Evolutionary conservation across 371 early-diverging fungal species (phyloP).

Genomic region (Actinomortierella wolfii): DNA sequence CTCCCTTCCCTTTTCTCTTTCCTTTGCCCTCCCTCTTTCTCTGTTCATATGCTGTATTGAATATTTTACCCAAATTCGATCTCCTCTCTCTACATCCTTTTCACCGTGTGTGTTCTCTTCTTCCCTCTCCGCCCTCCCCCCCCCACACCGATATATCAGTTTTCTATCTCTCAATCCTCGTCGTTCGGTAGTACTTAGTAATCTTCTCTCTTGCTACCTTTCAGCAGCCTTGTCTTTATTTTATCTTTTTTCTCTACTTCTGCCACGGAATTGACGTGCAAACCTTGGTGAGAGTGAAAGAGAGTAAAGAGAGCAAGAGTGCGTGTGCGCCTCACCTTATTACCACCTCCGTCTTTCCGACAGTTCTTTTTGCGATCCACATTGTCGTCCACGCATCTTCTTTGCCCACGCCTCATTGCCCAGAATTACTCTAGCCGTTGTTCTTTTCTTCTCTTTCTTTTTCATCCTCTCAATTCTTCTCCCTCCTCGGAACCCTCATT

Average conservation of each 20-base stretch:
- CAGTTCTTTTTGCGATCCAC: no score
- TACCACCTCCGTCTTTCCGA: no score
- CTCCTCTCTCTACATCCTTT: neutral
- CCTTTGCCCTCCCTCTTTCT: constrained; percentile 18
- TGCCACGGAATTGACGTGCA: no score
- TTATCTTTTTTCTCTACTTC: constrained; percentile 2
- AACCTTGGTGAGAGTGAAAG: no score
- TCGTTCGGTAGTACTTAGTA: neutral
- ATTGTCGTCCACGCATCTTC: neutral
- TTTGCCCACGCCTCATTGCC: neutral
- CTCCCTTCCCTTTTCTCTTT: constrained; percentile 13
- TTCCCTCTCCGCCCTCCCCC: constrained; percentile 1
- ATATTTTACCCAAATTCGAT: constrained; percentile 7
- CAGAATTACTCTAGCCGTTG: neutral
- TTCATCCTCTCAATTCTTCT: neutral
- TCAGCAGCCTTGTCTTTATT: neutral
- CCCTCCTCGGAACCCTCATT: neutral
- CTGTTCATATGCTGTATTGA: constrained; percentile 6
- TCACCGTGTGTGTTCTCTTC: neutral
- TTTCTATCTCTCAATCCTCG: neutral
- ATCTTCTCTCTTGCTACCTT: constrained; percentile 1
- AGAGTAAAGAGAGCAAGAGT: no score
- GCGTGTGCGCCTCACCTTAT: no score
- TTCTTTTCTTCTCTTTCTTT: neutral
- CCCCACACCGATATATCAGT: neutral